Evolutionary conservation across 2,329 filamentous ascomycete genomes (phyloP), one percentile per base, ranked within the genome.

Genomic region (Fusarium veterinarium): DNA sequence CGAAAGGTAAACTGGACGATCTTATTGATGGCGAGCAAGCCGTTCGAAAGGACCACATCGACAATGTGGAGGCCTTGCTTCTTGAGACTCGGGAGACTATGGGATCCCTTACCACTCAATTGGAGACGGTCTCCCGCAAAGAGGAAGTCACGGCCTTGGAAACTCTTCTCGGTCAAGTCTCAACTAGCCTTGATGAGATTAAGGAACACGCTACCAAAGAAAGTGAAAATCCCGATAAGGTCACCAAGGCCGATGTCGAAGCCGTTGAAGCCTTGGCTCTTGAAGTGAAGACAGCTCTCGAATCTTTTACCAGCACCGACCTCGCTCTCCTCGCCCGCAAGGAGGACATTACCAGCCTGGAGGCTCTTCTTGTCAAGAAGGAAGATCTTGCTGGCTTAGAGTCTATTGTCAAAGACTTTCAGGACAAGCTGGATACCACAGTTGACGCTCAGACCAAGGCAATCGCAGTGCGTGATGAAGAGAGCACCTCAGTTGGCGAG

Each of bases 1-100:
- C 95, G 37, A 98, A 98, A 80, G 91, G 92, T 9, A 93, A 93
- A 51, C 85, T 98, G 14, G 95, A 98, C 65, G 95, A 97, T 66
- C 81, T 90, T 25, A 89, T 97, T 55, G 89, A 95, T 56, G 88
- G 90, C 7, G 92, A 95, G 38, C 90, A 93, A 64, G 85, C 90
- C 5, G 90, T 95, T 14, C 86, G 87, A 61, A 91, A 91, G 75
- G 89, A 91, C 38, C 89, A 92, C 59, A 81, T 92, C 31, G 89
- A 92, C 71, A 85, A 88, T 2, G 85, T 95, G 6, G 93, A 96
- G 76, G 80, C 83, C 10, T 79, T 89, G 10, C 86, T 97, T 9
- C 86, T 91, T 8, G 93, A 96, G 73, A 92, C 93, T 1, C 93
- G 93, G 62, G 92, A 95, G 61, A 87, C 89, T 2, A 84, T 98